These are phyloP conservation scores for Syncephalastrum sp. DNA, from an alignment of 371 early-diverging fungal species.

Conservation along the genomic window DNA sequence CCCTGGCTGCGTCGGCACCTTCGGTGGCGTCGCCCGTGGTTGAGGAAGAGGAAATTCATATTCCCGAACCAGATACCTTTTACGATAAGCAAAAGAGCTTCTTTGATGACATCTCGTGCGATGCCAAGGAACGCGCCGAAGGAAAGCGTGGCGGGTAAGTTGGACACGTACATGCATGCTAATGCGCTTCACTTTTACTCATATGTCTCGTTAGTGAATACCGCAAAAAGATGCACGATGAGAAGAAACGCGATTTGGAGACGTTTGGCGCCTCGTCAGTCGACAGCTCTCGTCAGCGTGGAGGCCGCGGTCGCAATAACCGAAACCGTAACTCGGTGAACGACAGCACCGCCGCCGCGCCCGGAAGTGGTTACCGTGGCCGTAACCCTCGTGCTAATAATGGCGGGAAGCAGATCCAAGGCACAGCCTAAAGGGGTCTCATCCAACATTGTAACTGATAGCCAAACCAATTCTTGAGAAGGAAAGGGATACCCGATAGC, in stretches of 20 bases:
- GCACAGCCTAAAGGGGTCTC: too few species aligned
- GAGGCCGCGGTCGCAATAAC: conserved; percentile 35
- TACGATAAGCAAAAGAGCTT: conserved; percentile 68
- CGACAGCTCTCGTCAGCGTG: conserved; percentile 47
- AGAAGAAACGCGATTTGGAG: conserved; percentile 81
- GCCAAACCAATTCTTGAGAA: too few species aligned
- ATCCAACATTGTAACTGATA: too few species aligned
- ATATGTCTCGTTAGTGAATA: conserved; percentile 25
- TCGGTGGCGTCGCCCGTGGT: too few species aligned
- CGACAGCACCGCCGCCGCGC: too few species aligned
- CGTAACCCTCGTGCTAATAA: too few species aligned
- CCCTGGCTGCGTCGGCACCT: too few species aligned
- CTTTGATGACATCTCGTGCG: conserved; percentile 95
- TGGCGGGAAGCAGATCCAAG: too few species aligned
- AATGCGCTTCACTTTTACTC: too few species aligned
- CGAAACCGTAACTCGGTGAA: neutral
- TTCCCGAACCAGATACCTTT: conserved; percentile 56
- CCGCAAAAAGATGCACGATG: conserved; percentile 71
- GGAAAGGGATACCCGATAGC: too few species aligned
- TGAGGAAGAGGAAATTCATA: conserved; percentile 48
- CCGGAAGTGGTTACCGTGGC: too few species aligned
- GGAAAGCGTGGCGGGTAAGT: conserved; percentile 16
- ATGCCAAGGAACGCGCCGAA: conserved; percentile 76
- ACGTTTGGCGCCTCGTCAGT: conserved; percentile 84
- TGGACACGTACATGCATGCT: neutral